These are phyloP conservation scores for Massarina eburnea DNA, from an alignment of 2,329 filamentous ascomycete genomes.

Conservation along the genomic window DNA sequence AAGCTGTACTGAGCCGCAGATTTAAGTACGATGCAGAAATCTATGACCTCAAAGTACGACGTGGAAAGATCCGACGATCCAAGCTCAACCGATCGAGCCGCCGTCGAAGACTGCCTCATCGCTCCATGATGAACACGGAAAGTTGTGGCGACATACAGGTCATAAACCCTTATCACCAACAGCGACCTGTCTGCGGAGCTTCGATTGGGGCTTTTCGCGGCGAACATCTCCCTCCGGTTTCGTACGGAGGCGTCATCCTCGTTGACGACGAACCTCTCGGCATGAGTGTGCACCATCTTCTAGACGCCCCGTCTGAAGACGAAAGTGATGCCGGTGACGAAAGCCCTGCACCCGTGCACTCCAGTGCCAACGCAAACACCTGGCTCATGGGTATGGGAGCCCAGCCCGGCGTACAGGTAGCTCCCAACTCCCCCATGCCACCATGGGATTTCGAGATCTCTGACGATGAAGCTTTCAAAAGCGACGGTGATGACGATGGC, in stretches of 20 bases:
- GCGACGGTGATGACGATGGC: constrained; percentile 36
- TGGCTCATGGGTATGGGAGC: constrained; percentile 42
- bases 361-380: constrained; percentile 44
- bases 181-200: constrained; percentile 78
- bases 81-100: constrained; percentile 47
- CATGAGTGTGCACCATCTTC: constrained; percentile 96
- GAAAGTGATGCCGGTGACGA: constrained; percentile 48
- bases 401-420: constrained; percentile 36
- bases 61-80: constrained; percentile 67
- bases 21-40: constrained; percentile 67
- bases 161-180: constrained; percentile 75
- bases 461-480: constrained; percentile 55
- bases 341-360: constrained; percentile 42
- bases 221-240: constrained; percentile 85
- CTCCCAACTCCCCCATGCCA: constrained; percentile 25
- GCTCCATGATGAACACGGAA: constrained; percentile 43
- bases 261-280: constrained; percentile 84
- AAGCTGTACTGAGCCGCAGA: constrained; percentile 69
- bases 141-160: constrained; percentile 45
- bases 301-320: constrained; percentile 65
- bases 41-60: constrained; percentile 71
- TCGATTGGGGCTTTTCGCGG: constrained; percentile 91
- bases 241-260: constrained; percentile 83
- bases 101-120: constrained; percentile 37
- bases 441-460: constrained; percentile 54